Conservation (phyloP, 2,329 filamentous ascomycete genomes). For the Polytolypa hystricis region DNA sequence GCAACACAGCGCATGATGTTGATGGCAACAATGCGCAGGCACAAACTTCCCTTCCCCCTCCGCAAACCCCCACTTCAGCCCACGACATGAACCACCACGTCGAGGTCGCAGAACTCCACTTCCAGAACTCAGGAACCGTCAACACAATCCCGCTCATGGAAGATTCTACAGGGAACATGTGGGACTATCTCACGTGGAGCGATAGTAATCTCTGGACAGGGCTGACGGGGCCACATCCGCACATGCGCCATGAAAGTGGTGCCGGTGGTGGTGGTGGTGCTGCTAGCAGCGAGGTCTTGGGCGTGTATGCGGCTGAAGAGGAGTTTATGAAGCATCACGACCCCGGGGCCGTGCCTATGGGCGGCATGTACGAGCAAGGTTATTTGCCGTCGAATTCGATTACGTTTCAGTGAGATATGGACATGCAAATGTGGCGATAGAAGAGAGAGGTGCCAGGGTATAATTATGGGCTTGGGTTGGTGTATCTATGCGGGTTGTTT, state of each 20-base stretch:
- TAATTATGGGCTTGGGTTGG: too few species aligned
- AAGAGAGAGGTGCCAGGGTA: too few species aligned
- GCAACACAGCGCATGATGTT: neutral
- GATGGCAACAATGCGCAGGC: neutral
- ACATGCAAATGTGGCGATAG: too few species aligned
- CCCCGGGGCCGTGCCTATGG: conserved; percentile 15
- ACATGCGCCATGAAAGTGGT: too few species aligned
- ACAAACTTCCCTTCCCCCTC: neutral
- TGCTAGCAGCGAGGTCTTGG: conserved; percentile 14
- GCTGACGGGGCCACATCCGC: too few species aligned
- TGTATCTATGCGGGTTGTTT: too few species aligned
- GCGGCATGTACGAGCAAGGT: neutral
- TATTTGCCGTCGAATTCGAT: neutral
- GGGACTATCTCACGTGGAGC: conserved; percentile 30
- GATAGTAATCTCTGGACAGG: conserved; percentile 24
- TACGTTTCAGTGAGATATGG: conserved; percentile 1
- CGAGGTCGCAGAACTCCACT: conserved; percentile 3
- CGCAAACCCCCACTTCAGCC: neutral
- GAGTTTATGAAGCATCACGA: conserved; percentile 6
- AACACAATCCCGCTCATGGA: conserved; percentile 18
- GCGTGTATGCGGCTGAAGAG: conserved; percentile 19
- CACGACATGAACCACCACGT: conserved; percentile 2
- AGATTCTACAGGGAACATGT: conserved; percentile 22
- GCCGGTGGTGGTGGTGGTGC: conserved; percentile 17
- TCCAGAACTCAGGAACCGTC: conserved; percentile 17